A percentile compares a stretch with the other conserved stretches of the same genome.
These are phyloP conservation scores for Xylaria sp. DNA, from an alignment of 2,329 filamentous ascomycete genomes.

Conservation along the genomic window DNA sequence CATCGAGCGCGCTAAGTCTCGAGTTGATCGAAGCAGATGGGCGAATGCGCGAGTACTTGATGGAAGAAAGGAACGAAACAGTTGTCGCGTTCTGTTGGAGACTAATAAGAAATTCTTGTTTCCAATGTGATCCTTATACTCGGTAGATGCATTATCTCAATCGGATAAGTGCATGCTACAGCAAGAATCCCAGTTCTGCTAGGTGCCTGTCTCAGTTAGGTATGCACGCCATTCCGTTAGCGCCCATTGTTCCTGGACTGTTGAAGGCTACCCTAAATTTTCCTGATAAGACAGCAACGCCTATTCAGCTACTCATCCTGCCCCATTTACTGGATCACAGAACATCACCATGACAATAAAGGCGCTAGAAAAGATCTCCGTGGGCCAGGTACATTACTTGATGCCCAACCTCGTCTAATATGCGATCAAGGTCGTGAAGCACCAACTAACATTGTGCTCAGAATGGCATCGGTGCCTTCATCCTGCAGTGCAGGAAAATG, in stretches of 20 bases:
- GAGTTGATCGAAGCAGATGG: conserved; percentile 28
- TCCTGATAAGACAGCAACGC: conserved; percentile 29
- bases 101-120: conserved; percentile 31
- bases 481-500: conserved; percentile 95
- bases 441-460: conserved; percentile 52
- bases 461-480: conserved; percentile 97
- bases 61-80: conserved; percentile 38
- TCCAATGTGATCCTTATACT: conserved; percentile 1
- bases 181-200: neutral
- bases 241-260: neutral
- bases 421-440: conserved; percentile 3
- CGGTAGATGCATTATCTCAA: neutral
- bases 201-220: neutral
- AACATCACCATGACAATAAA: conserved; percentile 65
- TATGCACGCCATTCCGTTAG: conserved; percentile 3
- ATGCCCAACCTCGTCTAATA: neutral
- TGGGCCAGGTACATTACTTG: conserved; percentile 60
- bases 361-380: conserved; percentile 63
- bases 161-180: neutral
- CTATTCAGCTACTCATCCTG: neutral
- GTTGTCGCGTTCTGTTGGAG: conserved; percentile 44
- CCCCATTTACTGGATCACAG: conserved; percentile 42
- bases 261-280: conserved; percentile 35
- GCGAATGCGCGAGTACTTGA: conserved; percentile 20
- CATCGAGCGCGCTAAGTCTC: conserved; percentile 36